Evolutionary conservation across 805 yeast species (phyloP).

Genomic region (Saturnispora sanitii): DNA sequence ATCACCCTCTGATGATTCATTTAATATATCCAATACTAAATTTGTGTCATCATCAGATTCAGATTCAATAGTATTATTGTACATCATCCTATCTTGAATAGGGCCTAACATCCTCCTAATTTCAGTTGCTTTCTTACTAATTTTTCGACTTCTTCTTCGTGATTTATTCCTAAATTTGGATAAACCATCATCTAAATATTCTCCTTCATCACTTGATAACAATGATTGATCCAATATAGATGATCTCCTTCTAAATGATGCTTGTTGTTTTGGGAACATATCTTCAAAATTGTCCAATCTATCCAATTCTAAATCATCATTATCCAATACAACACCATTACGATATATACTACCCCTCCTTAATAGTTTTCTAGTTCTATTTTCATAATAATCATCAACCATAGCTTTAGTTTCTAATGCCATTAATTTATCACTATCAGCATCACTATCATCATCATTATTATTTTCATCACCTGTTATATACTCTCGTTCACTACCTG

Average conservation of each 20-base stretch:
- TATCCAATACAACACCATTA: constrained; percentile 30
- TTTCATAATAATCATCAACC: constrained; percentile 29
- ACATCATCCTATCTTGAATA: constrained; percentile 1
- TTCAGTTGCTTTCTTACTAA: constrained; percentile 2
- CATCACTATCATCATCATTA: constrained; percentile 7
- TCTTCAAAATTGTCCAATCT: constrained; percentile 14
- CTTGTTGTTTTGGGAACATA: constrained; percentile 15
- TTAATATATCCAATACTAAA: constrained; percentile 11
- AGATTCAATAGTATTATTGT: constrained; percentile 6
- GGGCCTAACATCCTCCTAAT: constrained; percentile 14
- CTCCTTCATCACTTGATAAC: constrained; percentile 12
- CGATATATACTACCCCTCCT: constrained; percentile 15
- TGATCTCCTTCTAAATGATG: constrained; percentile 26
- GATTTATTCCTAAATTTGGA: constrained; percentile 6
- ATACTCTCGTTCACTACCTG: constrained; percentile 15
- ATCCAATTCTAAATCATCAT: constrained; percentile 23
- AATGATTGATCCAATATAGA: constrained; percentile 36
- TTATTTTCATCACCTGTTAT: constrained; percentile 4
- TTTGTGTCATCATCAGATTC: constrained; percentile 13
- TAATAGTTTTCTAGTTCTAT: constrained; percentile 6
- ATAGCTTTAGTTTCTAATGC: constrained; percentile 35
- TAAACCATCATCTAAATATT: constrained; percentile 16
- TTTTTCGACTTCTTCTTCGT: constrained; percentile 5
- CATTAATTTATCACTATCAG: constrained; percentile 28
- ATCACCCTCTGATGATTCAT: constrained; percentile 55